A percentile compares a stretch with the other conserved stretches of the same genome.
These are phyloP conservation scores for Xylaria palmicola DNA, from an alignment of 495 filamentous ascomycete genomes.

Conservation along the genomic window DNA sequence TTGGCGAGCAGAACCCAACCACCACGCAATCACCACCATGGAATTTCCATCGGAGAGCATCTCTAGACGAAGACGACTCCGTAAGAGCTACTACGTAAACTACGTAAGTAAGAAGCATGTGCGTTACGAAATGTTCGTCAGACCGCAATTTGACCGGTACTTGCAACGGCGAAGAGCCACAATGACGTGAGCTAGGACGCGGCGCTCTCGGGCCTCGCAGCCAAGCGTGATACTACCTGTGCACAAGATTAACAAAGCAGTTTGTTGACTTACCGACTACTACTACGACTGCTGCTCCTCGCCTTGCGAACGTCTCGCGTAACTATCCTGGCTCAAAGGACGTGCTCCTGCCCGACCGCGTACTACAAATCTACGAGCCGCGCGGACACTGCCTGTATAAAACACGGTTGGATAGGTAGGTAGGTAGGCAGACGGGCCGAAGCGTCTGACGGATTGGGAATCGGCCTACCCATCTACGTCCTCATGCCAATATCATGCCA, in stretches of 20 bases:
- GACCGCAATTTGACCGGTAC: not conserved
- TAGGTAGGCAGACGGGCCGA: slow-evolving; percentile 10
- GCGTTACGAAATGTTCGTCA: not conserved
- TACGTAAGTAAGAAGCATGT: too few relatives aligned
- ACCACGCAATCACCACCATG: too few relatives aligned
- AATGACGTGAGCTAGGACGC: not conserved
- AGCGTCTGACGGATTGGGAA: not conserved
- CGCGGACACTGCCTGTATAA: too few relatives aligned
- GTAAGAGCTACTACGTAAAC: not conserved
- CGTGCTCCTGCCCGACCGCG: too few relatives aligned
- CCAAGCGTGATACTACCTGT: not conserved
- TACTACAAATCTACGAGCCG: too few relatives aligned
- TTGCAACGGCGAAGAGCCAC: not conserved
- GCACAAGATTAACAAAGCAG: too few relatives aligned
- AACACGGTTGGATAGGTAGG: not conserved
- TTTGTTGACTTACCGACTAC: too few relatives aligned
- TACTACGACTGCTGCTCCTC: too few relatives aligned
- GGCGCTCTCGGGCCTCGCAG: not conserved
- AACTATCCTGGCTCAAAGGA: too few relatives aligned
- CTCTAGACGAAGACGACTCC: too few relatives aligned
- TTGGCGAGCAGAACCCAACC: not conserved
- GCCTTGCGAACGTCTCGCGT: too few relatives aligned
- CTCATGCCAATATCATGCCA: not conserved
- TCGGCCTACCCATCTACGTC: not conserved
- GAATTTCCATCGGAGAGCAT: too few relatives aligned